phyloP scores from a whole-genome alignment of 768 basidiomycete genomes.

The Austroboletus festivus region DNA sequence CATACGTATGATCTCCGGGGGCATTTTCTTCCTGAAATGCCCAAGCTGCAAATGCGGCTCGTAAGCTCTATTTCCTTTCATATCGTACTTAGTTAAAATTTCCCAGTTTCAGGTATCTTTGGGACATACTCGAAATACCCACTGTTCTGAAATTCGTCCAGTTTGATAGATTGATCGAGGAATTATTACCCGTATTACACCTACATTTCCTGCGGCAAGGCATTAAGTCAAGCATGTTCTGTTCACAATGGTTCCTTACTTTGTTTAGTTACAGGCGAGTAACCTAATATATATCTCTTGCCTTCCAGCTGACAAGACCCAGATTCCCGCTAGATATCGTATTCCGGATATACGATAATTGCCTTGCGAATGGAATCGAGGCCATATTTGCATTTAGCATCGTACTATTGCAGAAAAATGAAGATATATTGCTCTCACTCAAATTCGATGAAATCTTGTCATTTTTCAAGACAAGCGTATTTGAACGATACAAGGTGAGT shows the following conservation, averaged over 20 bases:
- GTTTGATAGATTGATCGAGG: slow-evolving; percentile 94
- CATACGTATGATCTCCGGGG: slow-evolving; percentile 93
- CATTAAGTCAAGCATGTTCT: slow-evolving; percentile 97
- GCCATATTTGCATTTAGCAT: slow-evolving; percentile 95
- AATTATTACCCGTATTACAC: slow-evolving; percentile 87
- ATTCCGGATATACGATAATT: slow-evolving; percentile 94
- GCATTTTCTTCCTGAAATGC: slow-evolving; percentile 99
- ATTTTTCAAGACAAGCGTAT: slow-evolving; percentile 77
- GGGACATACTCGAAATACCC: slow-evolving; percentile 2
- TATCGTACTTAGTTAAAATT: background rate
- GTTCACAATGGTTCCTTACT: slow-evolving; percentile 98
- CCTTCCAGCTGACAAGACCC: background rate
- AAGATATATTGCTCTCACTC: slow-evolving; percentile 68
- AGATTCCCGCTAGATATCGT: slow-evolving; percentile 95
- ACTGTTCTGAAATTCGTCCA: slow-evolving; percentile 35
- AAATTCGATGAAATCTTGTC: slow-evolving; percentile 90
- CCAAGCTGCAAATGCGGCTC: slow-evolving; percentile 88
- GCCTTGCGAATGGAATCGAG: slow-evolving; percentile 94
- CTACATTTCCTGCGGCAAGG: slow-evolving; percentile 92
- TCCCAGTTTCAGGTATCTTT: slow-evolving; percentile 57
- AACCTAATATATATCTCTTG: background rate
- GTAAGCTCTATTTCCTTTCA: slow-evolving; percentile 39
- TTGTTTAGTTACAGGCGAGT: slow-evolving; percentile 90
- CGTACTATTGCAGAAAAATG: slow-evolving; percentile 82
- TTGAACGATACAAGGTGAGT: slow-evolving; percentile 76